Evolutionary conservation across 2,329 filamentous ascomycete genomes (phyloP).

Genomic region (Talaromyces verruculosus): DNA sequence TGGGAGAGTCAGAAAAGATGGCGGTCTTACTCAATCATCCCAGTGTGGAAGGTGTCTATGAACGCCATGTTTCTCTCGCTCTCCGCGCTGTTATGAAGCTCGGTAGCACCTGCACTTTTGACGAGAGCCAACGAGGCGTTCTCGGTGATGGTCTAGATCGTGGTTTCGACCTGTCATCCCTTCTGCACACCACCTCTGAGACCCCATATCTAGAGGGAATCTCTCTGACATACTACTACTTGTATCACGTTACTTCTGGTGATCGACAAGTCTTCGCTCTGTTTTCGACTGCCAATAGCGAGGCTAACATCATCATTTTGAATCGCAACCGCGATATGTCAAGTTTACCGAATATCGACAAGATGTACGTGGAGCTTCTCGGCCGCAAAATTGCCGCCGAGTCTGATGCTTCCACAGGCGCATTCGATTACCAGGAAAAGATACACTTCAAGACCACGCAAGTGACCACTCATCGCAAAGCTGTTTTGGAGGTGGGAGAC

Average conservation of each 20-base stretch:
- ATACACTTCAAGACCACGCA: constrained; percentile 83
- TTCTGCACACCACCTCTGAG: constrained; percentile 68
- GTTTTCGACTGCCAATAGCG: constrained; percentile 77
- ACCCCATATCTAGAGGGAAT: constrained; percentile 73
- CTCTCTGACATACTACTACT: constrained; percentile 78
- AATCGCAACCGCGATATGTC: constrained; percentile 78
- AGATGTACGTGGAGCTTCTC: constrained; percentile 78
- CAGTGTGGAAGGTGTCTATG: constrained; percentile 95
- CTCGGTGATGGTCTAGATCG: constrained; percentile 89
- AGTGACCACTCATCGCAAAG: constrained; percentile 85
- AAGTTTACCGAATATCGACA: constrained; percentile 85
- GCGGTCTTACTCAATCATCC: constrained; percentile 82
- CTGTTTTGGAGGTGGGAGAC: constrained; percentile 83
- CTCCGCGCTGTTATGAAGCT: constrained; percentile 84
- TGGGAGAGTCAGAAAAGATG: constrained; percentile 80
- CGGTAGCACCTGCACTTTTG: constrained; percentile 89
- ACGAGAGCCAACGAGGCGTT: constrained; percentile 84
- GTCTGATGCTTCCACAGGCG: constrained; percentile 72
- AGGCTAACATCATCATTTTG: constrained; percentile 85
- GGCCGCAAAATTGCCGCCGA: constrained; percentile 63
- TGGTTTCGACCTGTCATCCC: constrained; percentile 80
- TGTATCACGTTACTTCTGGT: constrained; percentile 88
- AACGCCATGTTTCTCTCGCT: constrained; percentile 84
- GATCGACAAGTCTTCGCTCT: constrained; percentile 91
- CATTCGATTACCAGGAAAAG: constrained; percentile 82